Conservation (phyloP, 2,329 filamentous ascomycete genomes). For the Curvularia verruculosa region DNA sequence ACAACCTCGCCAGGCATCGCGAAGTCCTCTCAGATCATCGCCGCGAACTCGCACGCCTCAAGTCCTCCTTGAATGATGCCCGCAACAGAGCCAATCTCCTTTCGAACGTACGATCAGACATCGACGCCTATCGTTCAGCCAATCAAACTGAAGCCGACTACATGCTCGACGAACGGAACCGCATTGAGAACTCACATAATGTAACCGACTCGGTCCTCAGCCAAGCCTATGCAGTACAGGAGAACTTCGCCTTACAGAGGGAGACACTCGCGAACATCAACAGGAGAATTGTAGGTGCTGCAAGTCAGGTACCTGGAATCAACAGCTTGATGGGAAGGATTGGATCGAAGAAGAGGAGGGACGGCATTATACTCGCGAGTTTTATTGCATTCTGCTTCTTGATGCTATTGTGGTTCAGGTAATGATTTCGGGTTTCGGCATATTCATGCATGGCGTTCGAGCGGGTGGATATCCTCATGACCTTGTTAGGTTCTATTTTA, state of each 20-base stretch:
- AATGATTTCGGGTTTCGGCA: constrained; percentile 13
- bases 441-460: constrained; percentile 27
- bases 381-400: constrained; percentile 95
- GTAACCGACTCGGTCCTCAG: constrained; percentile 89
- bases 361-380: constrained; percentile 88
- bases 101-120: constrained; percentile 88
- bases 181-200: constrained; percentile 87
- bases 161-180: constrained; percentile 87
- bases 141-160: constrained; percentile 93
- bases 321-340: constrained; percentile 92
- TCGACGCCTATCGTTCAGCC: constrained; percentile 81
- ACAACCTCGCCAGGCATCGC: constrained; percentile 88
- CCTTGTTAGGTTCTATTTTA: constrained; percentile 22
- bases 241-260: constrained; percentile 84
- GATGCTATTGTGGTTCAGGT: constrained; percentile 69
- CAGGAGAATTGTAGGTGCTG: constrained; percentile 84
- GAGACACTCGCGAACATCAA: constrained; percentile 90
- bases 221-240: constrained; percentile 95
- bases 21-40: constrained; percentile 89
- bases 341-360: constrained; percentile 90
- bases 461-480: constrained; percentile 37
- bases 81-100: constrained; percentile 90
- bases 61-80: constrained; percentile 73
- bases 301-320: constrained; percentile 89
- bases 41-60: constrained; percentile 78